Conservation (phyloP, 345 rosid genomes). For the Salix viminalis region DNA sequence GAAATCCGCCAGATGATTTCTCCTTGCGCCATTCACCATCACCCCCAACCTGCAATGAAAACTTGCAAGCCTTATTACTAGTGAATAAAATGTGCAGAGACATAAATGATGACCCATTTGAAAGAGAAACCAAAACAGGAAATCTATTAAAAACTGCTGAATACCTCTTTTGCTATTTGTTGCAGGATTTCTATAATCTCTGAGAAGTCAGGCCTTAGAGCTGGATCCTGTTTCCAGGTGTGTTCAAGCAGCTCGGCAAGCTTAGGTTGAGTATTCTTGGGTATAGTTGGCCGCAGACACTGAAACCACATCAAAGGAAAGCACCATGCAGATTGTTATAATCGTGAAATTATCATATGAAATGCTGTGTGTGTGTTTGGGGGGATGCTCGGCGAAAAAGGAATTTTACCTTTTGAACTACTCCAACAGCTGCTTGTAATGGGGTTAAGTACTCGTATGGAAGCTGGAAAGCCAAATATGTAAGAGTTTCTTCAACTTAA, state of each 20-base stretch:
- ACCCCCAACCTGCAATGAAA: constrained; percentile 52
- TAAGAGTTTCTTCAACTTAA: background rate
- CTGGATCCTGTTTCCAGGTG: constrained; percentile 91
- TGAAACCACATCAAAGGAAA: constrained; percentile 20
- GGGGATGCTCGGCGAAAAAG: background rate
- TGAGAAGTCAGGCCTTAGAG: constrained; percentile 75
- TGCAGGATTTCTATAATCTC: constrained; percentile 62
- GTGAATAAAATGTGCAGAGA: background rate
- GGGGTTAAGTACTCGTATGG: constrained; percentile 94
- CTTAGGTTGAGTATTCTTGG: constrained; percentile 59
- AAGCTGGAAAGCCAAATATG: constrained; percentile 52
- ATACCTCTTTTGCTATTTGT: constrained; percentile 74
- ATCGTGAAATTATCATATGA: background rate
- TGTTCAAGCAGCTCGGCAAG: constrained; percentile 61
- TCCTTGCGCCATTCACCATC: constrained; percentile 69
- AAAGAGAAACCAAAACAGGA: background rate
- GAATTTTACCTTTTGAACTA: constrained; percentile 78
- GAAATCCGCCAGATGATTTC: constrained; percentile 64
- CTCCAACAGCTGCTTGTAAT: constrained; percentile 95
- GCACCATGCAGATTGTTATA: background rate
- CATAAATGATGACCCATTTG: background rate
- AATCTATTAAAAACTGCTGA: background rate
- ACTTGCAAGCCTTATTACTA: background rate
- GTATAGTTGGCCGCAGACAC: constrained; percentile 83
- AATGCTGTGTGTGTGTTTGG: background rate